Conservation (phyloP, 2,329 filamentous ascomycete genomes). For the Alternaria dauci region DNA sequence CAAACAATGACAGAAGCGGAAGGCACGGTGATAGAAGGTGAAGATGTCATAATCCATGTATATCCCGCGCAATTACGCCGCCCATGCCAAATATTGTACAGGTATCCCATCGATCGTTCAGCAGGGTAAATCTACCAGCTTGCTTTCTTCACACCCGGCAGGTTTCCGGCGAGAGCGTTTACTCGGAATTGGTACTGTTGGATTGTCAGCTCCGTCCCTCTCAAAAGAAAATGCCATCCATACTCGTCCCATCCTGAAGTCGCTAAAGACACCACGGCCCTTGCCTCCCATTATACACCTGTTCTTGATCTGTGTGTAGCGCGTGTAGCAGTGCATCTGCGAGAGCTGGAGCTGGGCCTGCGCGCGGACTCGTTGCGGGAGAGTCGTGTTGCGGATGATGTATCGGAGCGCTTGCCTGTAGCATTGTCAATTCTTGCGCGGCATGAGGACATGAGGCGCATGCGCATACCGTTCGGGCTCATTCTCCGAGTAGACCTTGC, state of each 20-base stretch:
- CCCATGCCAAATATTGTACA: conserved; percentile 38
- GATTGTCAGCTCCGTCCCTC: conserved; percentile 19
- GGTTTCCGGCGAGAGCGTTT: conserved; percentile 81
- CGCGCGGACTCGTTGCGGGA: conserved; percentile 81
- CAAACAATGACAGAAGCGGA: conserved; percentile 18
- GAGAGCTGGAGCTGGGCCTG: conserved; percentile 92
- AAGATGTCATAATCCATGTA: conserved; percentile 21
- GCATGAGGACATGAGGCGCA: conserved; percentile 22
- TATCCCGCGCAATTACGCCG: conserved; percentile 36
- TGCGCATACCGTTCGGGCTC: conserved; percentile 83
- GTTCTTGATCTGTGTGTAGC: conserved; percentile 92
- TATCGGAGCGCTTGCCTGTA: conserved; percentile 80
- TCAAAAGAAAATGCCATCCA: conserved; percentile 43
- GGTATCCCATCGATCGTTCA: neutral
- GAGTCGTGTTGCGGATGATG: conserved; percentile 89
- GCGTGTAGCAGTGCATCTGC: conserved; percentile 96
- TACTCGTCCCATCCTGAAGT: conserved; percentile 92
- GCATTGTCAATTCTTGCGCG: conserved; percentile 5
- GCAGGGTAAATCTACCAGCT: conserved; percentile 75
- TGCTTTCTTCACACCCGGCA: conserved; percentile 94
- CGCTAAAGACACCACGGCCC: conserved; percentile 85
- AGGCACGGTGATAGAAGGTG: neutral
- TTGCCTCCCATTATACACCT: conserved; percentile 92
- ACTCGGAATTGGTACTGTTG: conserved; percentile 90
- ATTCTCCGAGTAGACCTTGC: conserved; percentile 85